Evolutionary conservation across 2,329 filamentous ascomycete genomes (phyloP).

Genomic region (Biscogniauxia mediterranea): DNA sequence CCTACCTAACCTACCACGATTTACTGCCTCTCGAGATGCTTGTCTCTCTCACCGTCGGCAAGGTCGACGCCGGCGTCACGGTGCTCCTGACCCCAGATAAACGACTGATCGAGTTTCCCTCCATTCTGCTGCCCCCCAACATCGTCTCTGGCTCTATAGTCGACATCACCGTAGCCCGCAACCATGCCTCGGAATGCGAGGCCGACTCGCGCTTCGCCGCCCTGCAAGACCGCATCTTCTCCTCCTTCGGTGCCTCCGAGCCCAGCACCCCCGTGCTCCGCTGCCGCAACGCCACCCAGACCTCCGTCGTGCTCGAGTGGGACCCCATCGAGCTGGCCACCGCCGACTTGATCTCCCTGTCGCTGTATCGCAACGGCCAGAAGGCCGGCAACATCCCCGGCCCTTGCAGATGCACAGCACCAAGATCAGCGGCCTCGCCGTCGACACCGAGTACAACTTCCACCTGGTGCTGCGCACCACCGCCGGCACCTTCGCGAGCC

Average conservation of each 20-base stretch:
- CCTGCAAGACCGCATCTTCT: conserved; percentile 87
- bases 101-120: conserved; percentile 96
- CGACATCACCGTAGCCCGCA: conserved; percentile 92
- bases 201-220: conserved; percentile 74
- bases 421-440: conserved; percentile 93
- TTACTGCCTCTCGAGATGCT: conserved; percentile 71
- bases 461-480: conserved; percentile 88
- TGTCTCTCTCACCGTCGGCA: conserved; percentile 96
- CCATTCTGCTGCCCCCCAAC: conserved; percentile 90
- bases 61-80: conserved; percentile 97
- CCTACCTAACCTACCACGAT: no score
- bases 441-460: conserved; percentile 95
- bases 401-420: conserved; percentile 87
- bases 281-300: conserved; percentile 96
- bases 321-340: conserved; percentile 92
- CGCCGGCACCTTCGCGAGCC: conserved; percentile 81
- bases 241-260: conserved; percentile 77
- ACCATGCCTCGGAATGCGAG: conserved; percentile 72
- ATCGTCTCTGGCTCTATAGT: conserved; percentile 97
- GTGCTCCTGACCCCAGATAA: conserved; percentile 97
- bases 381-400: conserved; percentile 91
- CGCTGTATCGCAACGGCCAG: conserved; percentile 90
- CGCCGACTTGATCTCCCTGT: conserved; percentile 83
- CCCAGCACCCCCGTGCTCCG: conserved; percentile 77
- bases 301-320: conserved; percentile 98